Percentiles rank a stretch among this genome's conserved stretches.
Conservation (phyloP, 2,329 filamentous ascomycete genomes). For the Microthyrium microscopicum region DNA sequence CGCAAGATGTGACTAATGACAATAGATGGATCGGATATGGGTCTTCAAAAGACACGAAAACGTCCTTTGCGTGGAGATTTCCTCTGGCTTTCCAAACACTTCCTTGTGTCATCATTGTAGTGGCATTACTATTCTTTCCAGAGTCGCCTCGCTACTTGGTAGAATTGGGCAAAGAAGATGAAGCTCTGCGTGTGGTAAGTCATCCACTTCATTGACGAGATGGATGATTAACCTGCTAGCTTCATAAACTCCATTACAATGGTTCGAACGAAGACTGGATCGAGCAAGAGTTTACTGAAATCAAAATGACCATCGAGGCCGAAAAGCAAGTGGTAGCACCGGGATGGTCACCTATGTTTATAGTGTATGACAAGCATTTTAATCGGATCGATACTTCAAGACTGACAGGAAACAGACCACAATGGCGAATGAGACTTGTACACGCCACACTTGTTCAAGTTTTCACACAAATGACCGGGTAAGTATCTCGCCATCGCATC, state of each 20-base stretch:
- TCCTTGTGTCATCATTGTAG: constrained; percentile 26
- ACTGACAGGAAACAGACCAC: too few species aligned
- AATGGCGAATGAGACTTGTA: constrained; percentile 44
- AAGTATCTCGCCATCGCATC: constrained; percentile 7
- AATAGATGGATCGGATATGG: constrained; percentile 13
- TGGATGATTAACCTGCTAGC: constrained; percentile 4
- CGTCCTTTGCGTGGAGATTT: constrained; percentile 13
- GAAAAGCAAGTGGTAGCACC: constrained; percentile 37
- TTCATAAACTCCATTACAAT: constrained; percentile 36
- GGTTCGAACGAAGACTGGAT: constrained; percentile 41
- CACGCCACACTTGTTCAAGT: constrained; percentile 46
- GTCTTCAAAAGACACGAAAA: constrained; percentile 17
- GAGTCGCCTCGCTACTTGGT: constrained; percentile 15
- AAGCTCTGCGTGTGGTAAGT: constrained; percentile 16
- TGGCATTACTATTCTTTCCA: constrained; percentile 26
- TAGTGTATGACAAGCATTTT: too few species aligned
- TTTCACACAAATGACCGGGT: constrained; percentile 48
- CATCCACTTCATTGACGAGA: background rate
- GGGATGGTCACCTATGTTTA: constrained; percentile 42
- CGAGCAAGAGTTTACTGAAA: constrained; percentile 40
- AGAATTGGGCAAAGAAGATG: constrained; percentile 5
- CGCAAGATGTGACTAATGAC: too few species aligned
- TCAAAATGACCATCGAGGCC: constrained; percentile 44
- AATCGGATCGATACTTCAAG: too few species aligned
- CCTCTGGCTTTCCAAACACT: constrained; percentile 30